A percentile compares a stretch with the other conserved stretches of the same genome.
phyloP scores from a whole-genome alignment of 2,329 filamentous ascomycete genomes.

The Trichoderma semiorbis region DNA sequence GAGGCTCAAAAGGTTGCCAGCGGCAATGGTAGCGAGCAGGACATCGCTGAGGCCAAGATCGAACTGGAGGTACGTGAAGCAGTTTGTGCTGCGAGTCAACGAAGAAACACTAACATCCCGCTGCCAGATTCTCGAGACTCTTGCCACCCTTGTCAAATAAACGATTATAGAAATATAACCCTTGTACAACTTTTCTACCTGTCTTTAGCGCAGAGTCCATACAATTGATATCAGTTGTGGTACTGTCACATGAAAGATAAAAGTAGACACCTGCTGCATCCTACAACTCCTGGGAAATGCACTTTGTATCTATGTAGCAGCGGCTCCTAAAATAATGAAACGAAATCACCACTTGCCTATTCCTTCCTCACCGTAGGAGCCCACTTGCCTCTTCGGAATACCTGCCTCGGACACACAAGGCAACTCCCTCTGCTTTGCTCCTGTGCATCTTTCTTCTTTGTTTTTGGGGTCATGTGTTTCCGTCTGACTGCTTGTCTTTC shows the following conservation, averaged over 20 bases:
- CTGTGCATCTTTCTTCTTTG: background rate
- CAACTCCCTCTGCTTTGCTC: background rate
- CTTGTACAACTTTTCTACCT: slow-evolving; percentile 41
- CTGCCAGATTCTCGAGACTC: slow-evolving; percentile 72
- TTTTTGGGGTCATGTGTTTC: background rate
- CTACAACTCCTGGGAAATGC: slow-evolving; percentile 2
- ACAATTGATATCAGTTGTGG: slow-evolving; percentile 37
- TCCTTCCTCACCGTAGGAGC: background rate
- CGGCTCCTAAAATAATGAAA: slow-evolving; percentile 11
- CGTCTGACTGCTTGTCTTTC: background rate
- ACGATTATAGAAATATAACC: slow-evolving; percentile 43
- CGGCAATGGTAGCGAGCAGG: slow-evolving; percentile 90
- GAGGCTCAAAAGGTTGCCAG: slow-evolving; percentile 94
- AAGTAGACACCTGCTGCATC: slow-evolving; percentile 17
- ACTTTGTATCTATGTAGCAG: background rate
- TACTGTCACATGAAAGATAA: slow-evolving; percentile 23
- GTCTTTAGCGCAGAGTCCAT: slow-evolving; percentile 34
- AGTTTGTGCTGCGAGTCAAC: background rate
- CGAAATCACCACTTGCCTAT: background rate
- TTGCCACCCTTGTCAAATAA: slow-evolving; percentile 80
- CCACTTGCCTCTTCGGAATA: background rate
- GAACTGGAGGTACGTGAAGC: slow-evolving; percentile 78
- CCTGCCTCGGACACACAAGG: background rate
- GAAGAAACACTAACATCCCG: background rate
- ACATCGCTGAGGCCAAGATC: slow-evolving; percentile 98